Evolutionary conservation across 768 basidiomycete genomes (phyloP), one percentile per base, ranked within the genome.

Genomic region (Boletus vermiculosoides): DNA sequence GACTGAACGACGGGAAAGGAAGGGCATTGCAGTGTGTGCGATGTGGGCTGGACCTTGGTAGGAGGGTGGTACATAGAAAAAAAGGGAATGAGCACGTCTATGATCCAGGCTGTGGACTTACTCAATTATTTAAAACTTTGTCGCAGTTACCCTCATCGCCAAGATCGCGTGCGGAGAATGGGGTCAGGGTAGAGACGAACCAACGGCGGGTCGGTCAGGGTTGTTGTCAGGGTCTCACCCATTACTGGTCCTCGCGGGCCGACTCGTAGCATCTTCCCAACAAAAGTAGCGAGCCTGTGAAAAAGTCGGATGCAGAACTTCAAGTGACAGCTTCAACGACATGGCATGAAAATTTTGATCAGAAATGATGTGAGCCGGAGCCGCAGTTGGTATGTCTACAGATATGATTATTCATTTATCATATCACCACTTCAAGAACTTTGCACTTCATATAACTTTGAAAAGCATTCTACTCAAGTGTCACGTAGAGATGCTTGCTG

Each of bases 401-500:
- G 10, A 22, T 20, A 11, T 3, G 11, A 20, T n/a, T 12, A 13
- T 22, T 41, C n/a, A 41, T n/a, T 41, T 20, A n/a, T 41, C 41
- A 5, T 22, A n/a, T 41, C 41, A 5, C 13, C n/a, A 40, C 40
- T 52, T 34, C 34, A 7, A 4, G 39, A 44, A 33, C 48, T 51
- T 28, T 37, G 30, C 28, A 33, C 23, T 9, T 53, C 54, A 65
- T 45, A 50, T 53, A 57, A 61, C 42, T 11, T 4, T 4, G 3
- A 16, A 5, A 20, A 20, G 23, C 7, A 9, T 48, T 42, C 58
- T 70, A 71, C 78, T 66, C 60, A 0, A 83, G 63, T 2, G 76
- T 79, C 61, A 84, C 77, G 45, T 78, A 78, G 72, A 94, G 68
- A 69, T 91, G 88, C 60, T 84, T 86, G 54, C 83, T 85, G 47